Percentiles rank a stretch among this genome's conserved stretches.
These are phyloP conservation scores for Colletotrichum spaethianum DNA, from an alignment of 2,329 filamentous ascomycete species.

Conservation along the genomic window DNA sequence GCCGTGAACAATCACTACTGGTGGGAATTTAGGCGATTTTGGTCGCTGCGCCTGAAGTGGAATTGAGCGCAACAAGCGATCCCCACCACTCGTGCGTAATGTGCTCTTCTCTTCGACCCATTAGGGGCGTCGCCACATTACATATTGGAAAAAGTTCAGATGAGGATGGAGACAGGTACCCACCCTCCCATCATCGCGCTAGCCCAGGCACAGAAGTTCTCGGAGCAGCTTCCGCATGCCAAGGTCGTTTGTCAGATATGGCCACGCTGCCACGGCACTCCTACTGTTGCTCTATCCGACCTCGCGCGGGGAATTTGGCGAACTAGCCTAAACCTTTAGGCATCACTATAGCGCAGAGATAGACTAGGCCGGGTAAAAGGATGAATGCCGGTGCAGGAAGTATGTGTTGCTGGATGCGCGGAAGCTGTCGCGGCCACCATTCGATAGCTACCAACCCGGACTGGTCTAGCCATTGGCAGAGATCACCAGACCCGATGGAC, in stretches of 20 bases:
- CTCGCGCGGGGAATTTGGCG: background rate
- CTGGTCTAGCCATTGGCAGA: background rate
- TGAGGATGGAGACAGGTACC: background rate
- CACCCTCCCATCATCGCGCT: constrained; percentile 15
- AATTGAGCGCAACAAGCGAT: background rate
- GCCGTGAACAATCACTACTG: background rate
- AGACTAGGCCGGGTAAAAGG: constrained; percentile 25
- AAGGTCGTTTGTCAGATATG: constrained; percentile 18
- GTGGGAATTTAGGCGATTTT: constrained; percentile 19
- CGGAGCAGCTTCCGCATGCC: constrained; percentile 33
- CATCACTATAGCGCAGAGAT: background rate
- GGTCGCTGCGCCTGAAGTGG: background rate
- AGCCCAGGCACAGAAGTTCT: constrained; percentile 36
- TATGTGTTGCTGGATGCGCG: background rate
- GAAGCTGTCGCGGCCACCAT: background rate
- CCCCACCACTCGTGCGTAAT: background rate
- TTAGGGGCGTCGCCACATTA: background rate
- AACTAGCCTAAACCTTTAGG: background rate
- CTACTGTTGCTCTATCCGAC: constrained; percentile 13
- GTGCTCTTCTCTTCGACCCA: background rate
- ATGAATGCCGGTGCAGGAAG: background rate
- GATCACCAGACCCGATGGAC: background rate
- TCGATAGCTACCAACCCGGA: background rate
- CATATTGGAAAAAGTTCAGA: background rate
- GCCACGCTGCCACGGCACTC: background rate